phyloP scores from a whole-genome alignment of 2,329 filamentous ascomycete genomes.

The Penicillium italicum region DNA sequence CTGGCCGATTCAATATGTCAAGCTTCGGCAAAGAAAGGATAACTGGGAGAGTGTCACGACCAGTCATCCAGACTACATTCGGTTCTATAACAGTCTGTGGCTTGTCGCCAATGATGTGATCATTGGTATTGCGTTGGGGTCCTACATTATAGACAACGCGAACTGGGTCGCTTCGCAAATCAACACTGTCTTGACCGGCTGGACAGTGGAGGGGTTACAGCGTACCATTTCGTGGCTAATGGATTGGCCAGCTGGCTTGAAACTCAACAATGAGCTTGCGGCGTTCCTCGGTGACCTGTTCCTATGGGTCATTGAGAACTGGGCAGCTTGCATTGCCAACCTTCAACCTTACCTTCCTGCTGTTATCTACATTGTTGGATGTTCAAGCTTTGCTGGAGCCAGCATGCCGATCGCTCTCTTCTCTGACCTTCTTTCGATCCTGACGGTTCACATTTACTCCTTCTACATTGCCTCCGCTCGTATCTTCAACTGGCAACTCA shows the following conservation, averaged over 20 bases:
- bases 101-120: slow-evolving; percentile 98
- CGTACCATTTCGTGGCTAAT: slow-evolving; percentile 92
- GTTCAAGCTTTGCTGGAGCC: slow-evolving; percentile 90
- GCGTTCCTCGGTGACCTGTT: slow-evolving; percentile 94
- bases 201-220: slow-evolving; percentile 84
- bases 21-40: slow-evolving; percentile 78
- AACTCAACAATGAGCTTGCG: slow-evolving; percentile 89
- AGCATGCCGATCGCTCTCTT: slow-evolving; percentile 96
- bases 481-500: slow-evolving; percentile 98
- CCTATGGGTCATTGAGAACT: slow-evolving; percentile 97
- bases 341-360: slow-evolving; percentile 77
- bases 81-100: slow-evolving; percentile 98
- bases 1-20: slow-evolving; percentile 96
- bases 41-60: slow-evolving; percentile 96
- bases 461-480: slow-evolving; percentile 96
- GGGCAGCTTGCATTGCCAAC: slow-evolving; percentile 79
- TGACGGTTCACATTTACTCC: slow-evolving; percentile 95
- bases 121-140: slow-evolving; percentile 92
- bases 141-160: slow-evolving; percentile 94
- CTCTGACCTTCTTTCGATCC: slow-evolving; percentile 83
- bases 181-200: slow-evolving; percentile 68
- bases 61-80: slow-evolving; percentile 95
- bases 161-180: slow-evolving; percentile 78
- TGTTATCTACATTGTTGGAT: slow-evolving; percentile 88
- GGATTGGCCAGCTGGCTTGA: slow-evolving; percentile 90